A percentile compares a stretch with the other conserved stretches of the same genome.
Evolutionary conservation across 2,329 filamentous ascomycete species (phyloP).

Genomic region (Tolypocladium tropicale): DNA sequence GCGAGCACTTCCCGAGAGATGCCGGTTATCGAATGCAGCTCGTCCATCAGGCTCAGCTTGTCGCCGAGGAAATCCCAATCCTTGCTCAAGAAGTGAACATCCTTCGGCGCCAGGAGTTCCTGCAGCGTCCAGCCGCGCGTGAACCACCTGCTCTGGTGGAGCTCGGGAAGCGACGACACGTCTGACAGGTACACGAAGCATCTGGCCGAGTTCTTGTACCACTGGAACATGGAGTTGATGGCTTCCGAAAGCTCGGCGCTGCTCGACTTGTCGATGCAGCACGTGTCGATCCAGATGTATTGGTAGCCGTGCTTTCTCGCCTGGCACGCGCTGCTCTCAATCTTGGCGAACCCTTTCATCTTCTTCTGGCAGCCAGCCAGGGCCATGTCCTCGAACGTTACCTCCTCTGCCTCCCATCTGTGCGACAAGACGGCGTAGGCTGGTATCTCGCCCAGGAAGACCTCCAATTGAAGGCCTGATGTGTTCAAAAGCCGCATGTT

Average conservation of each 20-base stretch:
- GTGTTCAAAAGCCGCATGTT: constrained; percentile 2
- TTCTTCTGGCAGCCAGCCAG: neutral
- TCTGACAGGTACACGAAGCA: constrained; percentile 16
- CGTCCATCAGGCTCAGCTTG: constrained; percentile 1
- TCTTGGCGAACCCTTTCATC: constrained; percentile 11
- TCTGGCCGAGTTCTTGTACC: constrained; percentile 13
- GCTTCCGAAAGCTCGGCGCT: constrained; percentile 14
- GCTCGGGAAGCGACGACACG: neutral
- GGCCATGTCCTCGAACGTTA: constrained; percentile 12
- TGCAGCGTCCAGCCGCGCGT: constrained; percentile 9
- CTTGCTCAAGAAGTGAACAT: constrained; percentile 3
- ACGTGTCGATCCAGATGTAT: constrained; percentile 17
- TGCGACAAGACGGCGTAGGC: constrained; percentile 19
- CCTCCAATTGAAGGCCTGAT: neutral
- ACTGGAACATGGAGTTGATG: constrained; percentile 16
- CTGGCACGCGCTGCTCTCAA: constrained; percentile 5
- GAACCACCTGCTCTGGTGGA: constrained; percentile 13
- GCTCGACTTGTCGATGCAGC: constrained; percentile 16
- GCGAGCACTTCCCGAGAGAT: neutral
- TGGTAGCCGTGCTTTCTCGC: constrained; percentile 9
- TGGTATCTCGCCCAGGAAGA: constrained; percentile 6
- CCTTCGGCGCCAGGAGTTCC: constrained; percentile 8
- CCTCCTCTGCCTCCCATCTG: constrained; percentile 16
- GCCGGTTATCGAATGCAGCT: neutral
- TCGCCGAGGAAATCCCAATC: constrained; percentile 3